phyloP scores from a whole-genome alignment of 768 basidiomycete species.

The Cubamyces sp. region DNA sequence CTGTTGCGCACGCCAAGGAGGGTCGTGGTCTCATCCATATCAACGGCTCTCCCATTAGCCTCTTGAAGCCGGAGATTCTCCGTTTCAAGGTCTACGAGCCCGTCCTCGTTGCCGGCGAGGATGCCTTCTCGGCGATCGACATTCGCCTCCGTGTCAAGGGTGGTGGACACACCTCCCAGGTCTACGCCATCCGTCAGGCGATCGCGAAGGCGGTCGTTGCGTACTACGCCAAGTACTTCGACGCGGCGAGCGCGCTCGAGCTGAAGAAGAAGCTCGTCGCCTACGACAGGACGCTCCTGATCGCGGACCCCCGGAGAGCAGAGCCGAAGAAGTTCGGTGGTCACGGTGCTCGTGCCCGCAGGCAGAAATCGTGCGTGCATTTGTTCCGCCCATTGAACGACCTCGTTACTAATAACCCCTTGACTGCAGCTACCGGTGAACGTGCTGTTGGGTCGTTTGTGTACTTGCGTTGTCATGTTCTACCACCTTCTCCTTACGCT shows the following conservation, averaged over 20 bases:
- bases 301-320: slow-evolving; percentile 95
- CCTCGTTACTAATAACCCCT: background rate
- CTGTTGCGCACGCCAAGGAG: slow-evolving; percentile 95
- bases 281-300: slow-evolving; percentile 90
- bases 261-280: slow-evolving; percentile 97
- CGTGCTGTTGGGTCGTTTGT: slow-evolving; percentile 40
- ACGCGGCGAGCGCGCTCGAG: slow-evolving; percentile 96
- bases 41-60: slow-evolving; percentile 95
- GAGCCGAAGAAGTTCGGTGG: slow-evolving; percentile 99
- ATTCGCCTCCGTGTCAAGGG: slow-evolving; percentile 98
- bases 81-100: slow-evolving; percentile 99
- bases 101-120: slow-evolving; percentile 90
- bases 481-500: slow-evolving; percentile 38
- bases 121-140: slow-evolving; percentile 85
- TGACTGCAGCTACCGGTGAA: slow-evolving; percentile 75
- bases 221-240: slow-evolving; percentile 98
- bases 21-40: slow-evolving; percentile 96
- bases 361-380: slow-evolving; percentile 85
- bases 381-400: background rate
- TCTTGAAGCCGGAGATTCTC: slow-evolving; percentile 93
- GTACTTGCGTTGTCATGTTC: slow-evolving; percentile 50
- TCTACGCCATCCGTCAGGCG: slow-evolving; percentile 99
- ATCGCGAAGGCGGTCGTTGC: slow-evolving; percentile 98
- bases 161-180: slow-evolving; percentile 98
- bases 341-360: slow-evolving; percentile 95